phyloP scores from a whole-genome alignment of 2,329 filamentous ascomycete species.

The Aspergillus sp. region DNA sequence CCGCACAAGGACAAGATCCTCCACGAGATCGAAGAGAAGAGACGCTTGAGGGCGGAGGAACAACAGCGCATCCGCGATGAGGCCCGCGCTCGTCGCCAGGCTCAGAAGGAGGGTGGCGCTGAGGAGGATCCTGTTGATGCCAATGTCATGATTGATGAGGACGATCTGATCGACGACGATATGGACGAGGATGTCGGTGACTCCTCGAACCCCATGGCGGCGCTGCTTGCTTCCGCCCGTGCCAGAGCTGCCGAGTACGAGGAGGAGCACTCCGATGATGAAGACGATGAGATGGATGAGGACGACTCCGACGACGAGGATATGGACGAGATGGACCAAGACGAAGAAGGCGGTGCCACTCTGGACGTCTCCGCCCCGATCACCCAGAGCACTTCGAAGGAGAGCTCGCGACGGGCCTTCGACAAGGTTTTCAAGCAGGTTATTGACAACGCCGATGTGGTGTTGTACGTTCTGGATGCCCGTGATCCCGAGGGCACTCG shows the following conservation, averaged over 20 bases:
- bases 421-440: conserved; percentile 97
- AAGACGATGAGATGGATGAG: conserved; percentile 55
- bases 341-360: conserved; percentile 54
- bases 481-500: conserved; percentile 88
- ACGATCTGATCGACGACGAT: conserved; percentile 49
- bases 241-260: conserved; percentile 49
- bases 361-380: conserved; percentile 52
- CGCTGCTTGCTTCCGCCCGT: conserved; percentile 49
- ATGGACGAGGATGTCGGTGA: conserved; percentile 47
- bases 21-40: conserved; percentile 89
- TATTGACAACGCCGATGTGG: conserved; percentile 82
- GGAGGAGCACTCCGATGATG: conserved; percentile 52
- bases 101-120: conserved; percentile 36
- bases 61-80: conserved; percentile 69
- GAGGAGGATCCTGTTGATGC: conserved; percentile 34
- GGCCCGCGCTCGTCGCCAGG: conserved; percentile 51
- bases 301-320: conserved; percentile 48
- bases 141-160: conserved; percentile 50
- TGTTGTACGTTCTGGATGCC: conserved; percentile 91
- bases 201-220: conserved; percentile 51
- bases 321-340: conserved; percentile 51
- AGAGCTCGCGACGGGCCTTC: conserved; percentile 79
- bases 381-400: conserved; percentile 40
- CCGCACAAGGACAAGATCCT: conserved; percentile 96
- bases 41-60: conserved; percentile 78